These are phyloP conservation scores for Centella asiatica DNA, from an alignment of 129 eudicot species.

Conservation along the genomic window DNA sequence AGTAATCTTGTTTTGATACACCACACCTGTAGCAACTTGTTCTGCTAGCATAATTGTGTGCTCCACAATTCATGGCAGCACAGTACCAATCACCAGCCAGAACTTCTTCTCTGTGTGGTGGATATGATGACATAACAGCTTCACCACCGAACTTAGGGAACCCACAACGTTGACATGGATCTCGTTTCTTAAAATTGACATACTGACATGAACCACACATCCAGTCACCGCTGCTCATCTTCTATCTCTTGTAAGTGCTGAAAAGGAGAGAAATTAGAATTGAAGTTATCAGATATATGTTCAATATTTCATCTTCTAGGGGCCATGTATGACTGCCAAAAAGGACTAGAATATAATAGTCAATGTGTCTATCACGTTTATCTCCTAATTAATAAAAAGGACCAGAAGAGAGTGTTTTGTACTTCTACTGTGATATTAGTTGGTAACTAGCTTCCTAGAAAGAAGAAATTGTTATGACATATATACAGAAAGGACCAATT, in stretches of 20 bases:
- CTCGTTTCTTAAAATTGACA: conserved; percentile 73
- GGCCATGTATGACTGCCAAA: not conserved
- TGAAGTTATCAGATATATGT: not conserved
- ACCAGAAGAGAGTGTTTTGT: not conserved
- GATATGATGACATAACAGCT: conserved; percentile 42
- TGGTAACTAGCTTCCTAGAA: not conserved
- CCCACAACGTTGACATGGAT: conserved; percentile 67
- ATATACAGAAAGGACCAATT: too few relatives aligned
- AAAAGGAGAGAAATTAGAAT: not conserved
- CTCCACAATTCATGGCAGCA: conserved; percentile 51
- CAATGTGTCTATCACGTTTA: not conserved
- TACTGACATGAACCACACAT: conserved; percentile 85
- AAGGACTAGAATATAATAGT: not conserved
- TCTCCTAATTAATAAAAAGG: not conserved
- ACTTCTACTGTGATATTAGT: not conserved
- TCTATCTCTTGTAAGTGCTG: conserved; percentile 12
- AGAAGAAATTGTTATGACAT: not conserved
- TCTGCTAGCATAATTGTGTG: conserved; percentile 86
- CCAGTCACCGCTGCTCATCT: conserved; percentile 90
- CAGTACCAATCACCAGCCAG: conserved; percentile 92
- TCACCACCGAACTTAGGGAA: conserved; percentile 53
- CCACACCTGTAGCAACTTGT: conserved; percentile 78
- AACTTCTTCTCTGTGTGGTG: conserved; percentile 34
- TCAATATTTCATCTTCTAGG: not conserved
- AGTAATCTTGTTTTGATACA: conserved; percentile 39